These are phyloP conservation scores for Fereydounia khargensis DNA, from an alignment of 1,284 basidiomycete species.

Conservation along the genomic window DNA sequence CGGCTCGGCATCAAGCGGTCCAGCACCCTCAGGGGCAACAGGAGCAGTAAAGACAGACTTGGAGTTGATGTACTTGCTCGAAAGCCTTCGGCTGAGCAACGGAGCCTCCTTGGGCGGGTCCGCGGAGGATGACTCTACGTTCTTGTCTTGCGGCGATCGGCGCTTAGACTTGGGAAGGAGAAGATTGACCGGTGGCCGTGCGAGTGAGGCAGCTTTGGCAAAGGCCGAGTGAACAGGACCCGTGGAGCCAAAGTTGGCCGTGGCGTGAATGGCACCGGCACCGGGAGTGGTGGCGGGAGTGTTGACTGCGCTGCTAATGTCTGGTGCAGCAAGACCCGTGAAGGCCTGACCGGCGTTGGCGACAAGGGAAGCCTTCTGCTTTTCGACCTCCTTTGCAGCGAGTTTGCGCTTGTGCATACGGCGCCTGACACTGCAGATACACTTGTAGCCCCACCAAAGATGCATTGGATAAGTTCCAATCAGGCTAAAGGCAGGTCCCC, in stretches of 20 bases:
- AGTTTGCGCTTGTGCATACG: constrained; percentile 49
- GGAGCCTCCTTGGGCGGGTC: background rate
- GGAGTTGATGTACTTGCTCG: constrained; percentile 22
- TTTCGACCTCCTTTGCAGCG: constrained; percentile 31
- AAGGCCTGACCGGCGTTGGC: constrained; percentile 38
- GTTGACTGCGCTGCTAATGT: constrained; percentile 46
- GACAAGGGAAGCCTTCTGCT: constrained; percentile 28
- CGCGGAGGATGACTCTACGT: background rate
- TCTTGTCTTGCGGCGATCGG: background rate
- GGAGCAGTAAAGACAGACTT: constrained; percentile 38
- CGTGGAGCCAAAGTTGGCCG: constrained; percentile 31
- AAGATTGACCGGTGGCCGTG: constrained; percentile 32
- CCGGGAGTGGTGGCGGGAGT: constrained; percentile 48
- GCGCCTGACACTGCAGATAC: constrained; percentile 43
- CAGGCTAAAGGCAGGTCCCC: constrained; percentile 36
- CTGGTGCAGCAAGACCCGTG: constrained; percentile 43
- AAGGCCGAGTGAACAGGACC: constrained; percentile 37
- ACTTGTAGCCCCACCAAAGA: constrained; percentile 55
- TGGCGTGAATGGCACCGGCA: constrained; percentile 17
- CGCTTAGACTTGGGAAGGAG: constrained; percentile 21
- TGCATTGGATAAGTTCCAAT: constrained; percentile 54
- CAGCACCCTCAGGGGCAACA: constrained; percentile 38
- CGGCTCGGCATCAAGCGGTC: constrained; percentile 34
- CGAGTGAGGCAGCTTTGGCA: constrained; percentile 33
- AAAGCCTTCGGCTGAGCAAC: constrained; percentile 9